Base-by-base conservation (phyloP, 2,329 filamentous ascomycete species). In the Blastomyces silverae region DNA sequence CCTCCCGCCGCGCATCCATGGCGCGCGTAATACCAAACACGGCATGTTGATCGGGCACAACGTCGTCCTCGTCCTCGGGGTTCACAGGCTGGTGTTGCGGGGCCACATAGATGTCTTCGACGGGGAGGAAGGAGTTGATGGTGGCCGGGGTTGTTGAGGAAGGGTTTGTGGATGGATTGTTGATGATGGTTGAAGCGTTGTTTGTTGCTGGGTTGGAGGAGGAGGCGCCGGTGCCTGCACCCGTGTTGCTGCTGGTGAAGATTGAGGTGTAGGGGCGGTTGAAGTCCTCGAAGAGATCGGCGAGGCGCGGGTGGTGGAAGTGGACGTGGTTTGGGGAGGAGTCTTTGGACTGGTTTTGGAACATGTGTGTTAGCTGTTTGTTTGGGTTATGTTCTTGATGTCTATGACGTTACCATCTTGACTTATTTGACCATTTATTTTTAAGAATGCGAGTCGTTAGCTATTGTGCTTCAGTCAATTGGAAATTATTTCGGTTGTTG, bases 41-140 rank as follows among this genome's bases (percentile, higher is more conserved):
- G 0, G 86, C 86, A 73, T 88, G 86, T 74, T 87, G 85, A 69
- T 88, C 85, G 0, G 86, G 86, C 17, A 88, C 85, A 2, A 88
- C 83, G 68, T 87, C 86, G 67, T 88, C 86, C 72, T 88, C 85
- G 67, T 88, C 86, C 71, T 88, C 86, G 0, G 86, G 86, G 67
- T 88, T 87, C 17, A 85, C 74, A 0, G 86, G 86, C 70, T 87
- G 84, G 65, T 85, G 82, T 65, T 87, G 82, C 20, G 83, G 81
- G 7, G 82, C 78, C 2, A 88, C 81, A 69, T 84, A 82, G 71
- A 88, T 86, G 58, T 86, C 83, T 72, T 88, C 86, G 64, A 81
- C 76, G n/a, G 81, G 80, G 8, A 82, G 73, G 71, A 76, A 80
- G 4, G 76, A 78, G 53, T 56, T 56, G 28, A 56, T 56, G 53